Percentiles rank a stretch among this genome's conserved stretches.
These are phyloP conservation scores for Croton setiger DNA, from an alignment of 441 rosid species.

Conservation along the genomic window DNA sequence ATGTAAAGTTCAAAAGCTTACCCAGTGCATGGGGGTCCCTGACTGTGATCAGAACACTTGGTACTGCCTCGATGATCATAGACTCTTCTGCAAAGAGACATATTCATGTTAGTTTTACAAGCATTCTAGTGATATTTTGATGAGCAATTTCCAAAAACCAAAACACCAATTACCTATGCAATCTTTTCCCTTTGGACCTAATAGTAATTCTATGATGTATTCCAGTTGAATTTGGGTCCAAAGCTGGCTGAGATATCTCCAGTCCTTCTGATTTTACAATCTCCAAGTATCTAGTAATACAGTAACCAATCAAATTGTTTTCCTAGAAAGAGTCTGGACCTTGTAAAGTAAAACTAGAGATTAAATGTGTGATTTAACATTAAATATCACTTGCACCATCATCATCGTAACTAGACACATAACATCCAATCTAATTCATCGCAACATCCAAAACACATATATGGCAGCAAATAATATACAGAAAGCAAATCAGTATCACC, in stretches of 20 bases:
- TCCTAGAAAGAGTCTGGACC: not conserved
- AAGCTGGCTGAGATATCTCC: conserved; percentile 98
- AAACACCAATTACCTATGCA: conserved; percentile 56
- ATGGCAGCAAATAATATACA: conserved; percentile 1
- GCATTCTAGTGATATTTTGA: conserved; percentile 6
- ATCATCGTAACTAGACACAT: not conserved
- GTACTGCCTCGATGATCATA: conserved; percentile 65
- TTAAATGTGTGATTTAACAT: not conserved
- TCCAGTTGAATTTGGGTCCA: conserved; percentile 80
- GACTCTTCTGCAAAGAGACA: conserved; percentile 64
- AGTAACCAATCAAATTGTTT: conserved; percentile 8
- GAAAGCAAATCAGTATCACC: conserved; percentile 36
- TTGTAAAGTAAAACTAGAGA: conserved; percentile 8
- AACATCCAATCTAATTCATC: not conserved
- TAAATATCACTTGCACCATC: not conserved
- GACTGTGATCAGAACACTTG: conserved; percentile 65
- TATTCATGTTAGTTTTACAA: conserved; percentile 26
- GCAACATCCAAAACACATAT: not conserved
- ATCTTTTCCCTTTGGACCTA: conserved; percentile 57
- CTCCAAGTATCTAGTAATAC: conserved; percentile 54
- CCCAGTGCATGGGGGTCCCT: conserved; percentile 98
- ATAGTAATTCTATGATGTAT: conserved; percentile 93
- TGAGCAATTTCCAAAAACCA: conserved; percentile 8
- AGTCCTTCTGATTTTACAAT: conserved; percentile 78
- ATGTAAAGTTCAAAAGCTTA: conserved; percentile 27